phyloP scores from a whole-genome alignment of 257 asterid genomes.

The Solanum dulcamara region DNA sequence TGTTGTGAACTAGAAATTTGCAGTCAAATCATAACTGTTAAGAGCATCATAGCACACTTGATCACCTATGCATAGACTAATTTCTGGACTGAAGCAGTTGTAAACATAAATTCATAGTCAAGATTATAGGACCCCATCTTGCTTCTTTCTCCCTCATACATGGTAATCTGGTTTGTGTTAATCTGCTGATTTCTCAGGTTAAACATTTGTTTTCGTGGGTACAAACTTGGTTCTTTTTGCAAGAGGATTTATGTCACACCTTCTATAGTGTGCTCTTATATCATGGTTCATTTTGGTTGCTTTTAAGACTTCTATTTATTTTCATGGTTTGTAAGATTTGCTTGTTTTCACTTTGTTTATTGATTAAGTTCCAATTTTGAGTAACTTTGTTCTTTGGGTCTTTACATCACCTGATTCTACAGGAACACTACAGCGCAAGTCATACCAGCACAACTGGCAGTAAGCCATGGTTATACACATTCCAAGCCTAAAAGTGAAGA shows the following conservation, averaged over 20 bases:
- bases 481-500: conserved; percentile 37
- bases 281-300: not conserved
- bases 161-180: not conserved
- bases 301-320: not conserved
- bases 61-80: not conserved
- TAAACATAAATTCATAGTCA: not conserved
- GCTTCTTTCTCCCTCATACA: not conserved
- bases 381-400: not conserved
- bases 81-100: not conserved
- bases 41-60: not conserved
- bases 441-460: conserved; percentile 30
- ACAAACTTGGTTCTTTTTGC: not conserved
- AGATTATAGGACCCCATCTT: not conserved
- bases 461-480: conserved; percentile 31
- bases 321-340: not conserved
- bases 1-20: not conserved
- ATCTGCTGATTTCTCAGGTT: not conserved
- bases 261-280: not conserved
- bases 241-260: not conserved
- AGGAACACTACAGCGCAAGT: conserved; percentile 42
- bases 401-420: conserved; percentile 4
- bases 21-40: not conserved
- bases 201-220: not conserved
- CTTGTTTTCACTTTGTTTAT: not conserved
- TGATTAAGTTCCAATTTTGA: not conserved